These are phyloP conservation scores for Medicago truncatula DNA, from an alignment of 306 rosid genomes.

Conservation along the genomic window MtrunA17r5.0-ANR NC_053049.1:13271001-13271500, in stretches of 20 bases:
- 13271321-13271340: not conserved
- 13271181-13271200: not conserved
- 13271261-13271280: slow-evolving; percentile 10
- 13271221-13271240: not conserved
- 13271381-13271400: slow-evolving; percentile 17
- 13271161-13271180: not conserved
- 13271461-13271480: slow-evolving; percentile 70
- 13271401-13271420: slow-evolving; percentile 69
- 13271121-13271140: not conserved
- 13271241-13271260: not conserved
- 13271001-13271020: not conserved
- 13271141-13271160: not conserved
- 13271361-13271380: not conserved
- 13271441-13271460: slow-evolving; percentile 71
- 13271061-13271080: not conserved
- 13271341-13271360: slow-evolving; percentile 1
- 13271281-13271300: not conserved
- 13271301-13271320: not conserved
- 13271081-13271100: not conserved
- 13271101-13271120: not conserved
- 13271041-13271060: not conserved
- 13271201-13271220: not conserved
- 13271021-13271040: not conserved
- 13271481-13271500: slow-evolving; percentile 88
- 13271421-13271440: slow-evolving; percentile 75